Evolutionary conservation across 2,329 filamentous ascomycete genomes (phyloP).

Genomic region (Stylonectria norvegica): DNA sequence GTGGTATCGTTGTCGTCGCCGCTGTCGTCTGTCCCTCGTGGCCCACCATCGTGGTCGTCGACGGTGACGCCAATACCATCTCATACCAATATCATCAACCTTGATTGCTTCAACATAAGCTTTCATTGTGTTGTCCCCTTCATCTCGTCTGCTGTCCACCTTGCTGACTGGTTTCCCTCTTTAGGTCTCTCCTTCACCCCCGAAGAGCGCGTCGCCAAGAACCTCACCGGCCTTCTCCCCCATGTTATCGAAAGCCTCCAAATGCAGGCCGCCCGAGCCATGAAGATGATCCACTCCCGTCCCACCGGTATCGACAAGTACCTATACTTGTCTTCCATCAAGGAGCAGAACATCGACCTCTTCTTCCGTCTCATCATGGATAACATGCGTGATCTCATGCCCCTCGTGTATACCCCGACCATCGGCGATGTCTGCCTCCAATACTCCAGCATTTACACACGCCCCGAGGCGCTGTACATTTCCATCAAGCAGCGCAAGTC

Average conservation of each 20-base stretch:
- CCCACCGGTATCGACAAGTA: conserved; percentile 76
- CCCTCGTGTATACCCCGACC: conserved; percentile 82
- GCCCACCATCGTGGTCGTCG: not conserved
- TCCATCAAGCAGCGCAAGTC: conserved; percentile 93
- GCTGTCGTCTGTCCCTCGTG: not conserved
- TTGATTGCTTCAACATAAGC: too few species aligned
- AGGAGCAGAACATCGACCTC: conserved; percentile 72
- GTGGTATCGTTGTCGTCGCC: too few species aligned
- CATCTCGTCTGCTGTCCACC: not conserved
- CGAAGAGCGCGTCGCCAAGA: conserved; percentile 60
- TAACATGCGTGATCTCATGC: conserved; percentile 74
- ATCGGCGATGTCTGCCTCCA: conserved; percentile 95
- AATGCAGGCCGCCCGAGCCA: conserved; percentile 62
- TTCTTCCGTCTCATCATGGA: conserved; percentile 81
- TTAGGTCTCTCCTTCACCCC: conserved; percentile 62
- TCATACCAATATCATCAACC: not conserved
- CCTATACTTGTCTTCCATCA: conserved; percentile 73
- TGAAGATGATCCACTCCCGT: conserved; percentile 70
- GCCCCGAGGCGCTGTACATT: conserved; percentile 93
- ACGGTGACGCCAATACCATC: not conserved
- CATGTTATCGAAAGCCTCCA: conserved; percentile 60
- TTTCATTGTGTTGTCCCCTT: too few species aligned
- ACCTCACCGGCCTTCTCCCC: conserved; percentile 63
- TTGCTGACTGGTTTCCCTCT: conserved; percentile 12
- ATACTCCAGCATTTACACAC: conserved; percentile 94